These are phyloP conservation scores for Asterella californica DNA, from an alignment of 225 moss, liverwort and hornwort genomes.

Conservation along the genomic window DNA sequence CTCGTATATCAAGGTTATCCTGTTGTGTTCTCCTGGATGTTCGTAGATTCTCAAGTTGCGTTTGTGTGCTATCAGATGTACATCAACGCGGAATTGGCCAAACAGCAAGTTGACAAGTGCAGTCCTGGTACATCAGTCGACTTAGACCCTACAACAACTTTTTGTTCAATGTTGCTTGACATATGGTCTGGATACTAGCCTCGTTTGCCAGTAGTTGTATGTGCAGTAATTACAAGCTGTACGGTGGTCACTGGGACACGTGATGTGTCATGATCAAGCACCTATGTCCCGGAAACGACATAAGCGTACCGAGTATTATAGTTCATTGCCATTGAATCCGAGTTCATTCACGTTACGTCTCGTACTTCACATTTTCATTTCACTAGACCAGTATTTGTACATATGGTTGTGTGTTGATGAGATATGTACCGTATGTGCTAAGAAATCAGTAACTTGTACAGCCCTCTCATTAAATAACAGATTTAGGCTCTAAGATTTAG, in stretches of 20 bases:
- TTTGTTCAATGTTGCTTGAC: neutral
- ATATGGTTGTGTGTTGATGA: no score
- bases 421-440: no score
- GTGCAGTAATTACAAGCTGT: no score
- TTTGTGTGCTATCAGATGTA: conserved; percentile 34
- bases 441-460: no score
- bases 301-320: no score
- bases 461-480: neutral
- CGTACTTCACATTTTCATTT: no score
- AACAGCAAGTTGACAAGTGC: conserved; percentile 44
- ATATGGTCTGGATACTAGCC: neutral
- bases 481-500: neutral
- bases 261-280: no score
- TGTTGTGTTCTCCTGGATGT: neutral
- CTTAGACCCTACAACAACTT: neutral
- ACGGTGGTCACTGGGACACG: no score
- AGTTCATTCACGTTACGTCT: no score
- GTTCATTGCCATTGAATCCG: no score
- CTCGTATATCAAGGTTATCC: neutral
- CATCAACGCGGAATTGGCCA: conserved; percentile 46
- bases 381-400: no score
- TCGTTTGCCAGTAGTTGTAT: neutral
- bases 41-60: neutral
- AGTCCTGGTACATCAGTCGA: conserved; percentile 37
- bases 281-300: no score